Percentiles rank a stretch among this genome's conserved stretches.
Conservation (phyloP, 495 filamentous ascomycete genomes). For the Aspergillus sparsus region DNA sequence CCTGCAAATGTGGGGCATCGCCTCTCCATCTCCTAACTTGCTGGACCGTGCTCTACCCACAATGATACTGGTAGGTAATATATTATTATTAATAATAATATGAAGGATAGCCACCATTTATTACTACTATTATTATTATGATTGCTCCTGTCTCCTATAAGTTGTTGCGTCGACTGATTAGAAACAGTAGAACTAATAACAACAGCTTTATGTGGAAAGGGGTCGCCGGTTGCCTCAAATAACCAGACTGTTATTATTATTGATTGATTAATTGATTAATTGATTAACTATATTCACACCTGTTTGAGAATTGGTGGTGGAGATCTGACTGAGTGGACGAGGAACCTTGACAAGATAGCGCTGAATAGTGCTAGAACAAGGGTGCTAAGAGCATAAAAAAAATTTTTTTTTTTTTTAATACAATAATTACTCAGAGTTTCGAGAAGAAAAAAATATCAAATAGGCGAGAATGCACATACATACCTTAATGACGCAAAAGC, state of each 20-base stretch:
- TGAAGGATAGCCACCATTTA: neutral
- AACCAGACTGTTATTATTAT: no score
- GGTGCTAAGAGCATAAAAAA: neutral
- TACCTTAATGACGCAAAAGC: slow-evolving; percentile 2
- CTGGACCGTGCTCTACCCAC: slow-evolving; percentile 10
- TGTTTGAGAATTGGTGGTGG: neutral
- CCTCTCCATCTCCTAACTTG: neutral
- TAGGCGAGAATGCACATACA: neutral
- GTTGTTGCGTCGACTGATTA: no score
- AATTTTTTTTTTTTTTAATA: neutral
- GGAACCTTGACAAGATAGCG: neutral
- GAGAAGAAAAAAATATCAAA: neutral
- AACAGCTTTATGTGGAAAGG: neutral
- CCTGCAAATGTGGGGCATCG: slow-evolving; percentile 3
- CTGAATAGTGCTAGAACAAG: neutral
- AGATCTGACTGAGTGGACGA: neutral
- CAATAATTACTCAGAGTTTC: neutral
- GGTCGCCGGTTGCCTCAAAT: neutral
- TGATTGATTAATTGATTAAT: no score
- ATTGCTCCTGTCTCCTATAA: neutral
- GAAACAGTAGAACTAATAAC: no score
- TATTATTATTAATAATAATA: slow-evolving; percentile 4
- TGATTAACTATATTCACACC: neutral
- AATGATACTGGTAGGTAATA: neutral
- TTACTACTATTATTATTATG: neutral